A percentile compares a stretch with the other conserved stretches of the same genome.
Evolutionary conservation across 148 eudicot genomes (phyloP).

Genomic region (Agrostemma githago): DNA sequence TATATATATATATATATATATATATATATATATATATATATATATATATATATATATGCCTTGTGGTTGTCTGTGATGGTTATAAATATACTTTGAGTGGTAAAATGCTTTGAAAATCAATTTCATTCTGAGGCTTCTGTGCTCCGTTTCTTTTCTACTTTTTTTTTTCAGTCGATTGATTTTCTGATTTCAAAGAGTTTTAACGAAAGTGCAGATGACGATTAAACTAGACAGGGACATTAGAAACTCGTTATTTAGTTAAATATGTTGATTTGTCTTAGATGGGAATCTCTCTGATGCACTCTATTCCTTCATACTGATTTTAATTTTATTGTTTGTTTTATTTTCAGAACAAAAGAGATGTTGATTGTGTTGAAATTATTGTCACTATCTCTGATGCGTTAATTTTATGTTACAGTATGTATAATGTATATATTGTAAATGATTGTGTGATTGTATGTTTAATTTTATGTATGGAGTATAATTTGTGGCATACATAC

Average conservation of each 20-base stretch:
- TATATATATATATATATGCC: too few relatives aligned
- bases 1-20: too few relatives aligned
- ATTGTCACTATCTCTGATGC: conserved; percentile 34
- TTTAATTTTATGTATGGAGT: too few relatives aligned
- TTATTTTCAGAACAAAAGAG: conserved; percentile 12
- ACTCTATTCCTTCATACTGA: not conserved
- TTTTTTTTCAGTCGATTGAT: too few relatives aligned
- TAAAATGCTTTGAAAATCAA: conserved; percentile 25
- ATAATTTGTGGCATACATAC: too few relatives aligned
- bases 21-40: too few relatives aligned
- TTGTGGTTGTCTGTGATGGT: conserved; percentile 21
- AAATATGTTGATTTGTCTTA: conserved; percentile 27
- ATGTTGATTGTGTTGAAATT: conserved; percentile 5
- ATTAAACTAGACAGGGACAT: conserved; percentile 39
- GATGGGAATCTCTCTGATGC: conserved; percentile 42
- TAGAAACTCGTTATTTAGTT: conserved; percentile 15
- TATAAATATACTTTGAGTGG: conserved; percentile 39
- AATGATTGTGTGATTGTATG: too few relatives aligned
- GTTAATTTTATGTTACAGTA: not conserved
- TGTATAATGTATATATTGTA: too few relatives aligned
- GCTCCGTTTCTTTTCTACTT: not conserved
- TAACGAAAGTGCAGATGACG: conserved; percentile 22
- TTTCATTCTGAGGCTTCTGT: conserved; percentile 30
- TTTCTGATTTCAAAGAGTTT: not conserved
- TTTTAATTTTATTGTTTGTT: not conserved